These are phyloP conservation scores for Bruguiera parviflora DNA, from an alignment of 345 rosid species.

Conservation along the genomic window DNA sequence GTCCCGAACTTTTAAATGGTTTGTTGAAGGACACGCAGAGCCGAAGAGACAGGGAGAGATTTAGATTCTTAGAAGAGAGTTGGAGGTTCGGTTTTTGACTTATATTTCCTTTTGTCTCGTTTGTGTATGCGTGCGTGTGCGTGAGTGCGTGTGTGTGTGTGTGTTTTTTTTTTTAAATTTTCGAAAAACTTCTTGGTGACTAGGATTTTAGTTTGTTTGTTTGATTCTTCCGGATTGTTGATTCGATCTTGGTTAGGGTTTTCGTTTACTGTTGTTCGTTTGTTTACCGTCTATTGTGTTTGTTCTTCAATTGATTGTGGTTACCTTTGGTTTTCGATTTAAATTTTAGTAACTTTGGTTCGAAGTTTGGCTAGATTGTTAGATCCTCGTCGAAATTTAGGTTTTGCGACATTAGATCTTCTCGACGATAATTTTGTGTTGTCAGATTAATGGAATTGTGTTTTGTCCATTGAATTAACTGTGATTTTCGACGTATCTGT, in stretches of 20 bases:
- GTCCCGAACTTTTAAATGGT: neutral
- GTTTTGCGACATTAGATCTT: neutral
- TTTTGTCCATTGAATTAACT: neutral
- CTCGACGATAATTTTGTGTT: neutral
- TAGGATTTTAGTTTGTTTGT: neutral
- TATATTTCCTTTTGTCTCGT: neutral
- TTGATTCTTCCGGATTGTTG: neutral
- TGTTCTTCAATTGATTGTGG: neutral
- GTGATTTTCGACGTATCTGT: neutral
- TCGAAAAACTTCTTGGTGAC: neutral
- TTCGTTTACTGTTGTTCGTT: too few relatives aligned
- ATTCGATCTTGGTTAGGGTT: neutral
- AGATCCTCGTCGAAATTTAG: neutral
- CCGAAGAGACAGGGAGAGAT: neutral
- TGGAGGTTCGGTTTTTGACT: slow-evolving; percentile 22
- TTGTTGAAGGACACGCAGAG: neutral
- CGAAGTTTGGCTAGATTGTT: neutral
- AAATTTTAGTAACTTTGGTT: neutral
- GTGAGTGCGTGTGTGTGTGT: neutral
- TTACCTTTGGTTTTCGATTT: neutral
- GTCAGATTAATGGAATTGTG: too few relatives aligned
- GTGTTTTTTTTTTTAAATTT: neutral
- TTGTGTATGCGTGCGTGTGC: neutral
- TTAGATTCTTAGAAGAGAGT: neutral
- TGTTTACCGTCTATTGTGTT: too few relatives aligned